phyloP scores from a whole-genome alignment of 768 basidiomycete genomes.

The Gloeopeniophorella convolvens region DNA sequence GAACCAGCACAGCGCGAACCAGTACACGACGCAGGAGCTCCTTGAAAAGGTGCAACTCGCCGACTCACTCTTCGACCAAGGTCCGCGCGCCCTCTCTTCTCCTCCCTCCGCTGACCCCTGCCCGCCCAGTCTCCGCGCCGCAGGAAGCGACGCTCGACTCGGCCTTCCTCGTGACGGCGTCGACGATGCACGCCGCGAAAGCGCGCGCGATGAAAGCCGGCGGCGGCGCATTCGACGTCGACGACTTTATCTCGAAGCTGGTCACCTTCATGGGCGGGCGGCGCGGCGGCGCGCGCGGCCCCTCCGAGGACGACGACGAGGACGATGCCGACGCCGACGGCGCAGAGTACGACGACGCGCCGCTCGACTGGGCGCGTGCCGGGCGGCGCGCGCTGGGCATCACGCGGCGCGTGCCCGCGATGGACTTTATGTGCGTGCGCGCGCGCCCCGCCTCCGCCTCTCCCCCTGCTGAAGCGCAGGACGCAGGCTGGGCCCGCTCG shows the following conservation, averaged over 20 bases:
- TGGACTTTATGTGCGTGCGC: constrained; percentile 79
- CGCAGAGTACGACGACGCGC: constrained; percentile 29
- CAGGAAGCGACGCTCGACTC: constrained; percentile 92
- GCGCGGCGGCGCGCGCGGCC: constrained; percentile 35
- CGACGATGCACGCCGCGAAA: constrained; percentile 75
- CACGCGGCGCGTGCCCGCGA: constrained; percentile 69
- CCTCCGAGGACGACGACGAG: constrained; percentile 43
- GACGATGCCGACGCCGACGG: constrained; percentile 43
- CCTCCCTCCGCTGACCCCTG: neutral
- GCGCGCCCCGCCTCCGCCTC: neutral
- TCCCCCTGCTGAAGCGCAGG: constrained; percentile 16
- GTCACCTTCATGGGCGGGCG: constrained; percentile 72
- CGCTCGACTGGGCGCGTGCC: constrained; percentile 78
- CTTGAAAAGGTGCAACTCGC: constrained; percentile 49
- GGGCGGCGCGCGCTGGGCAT: constrained; percentile 80
- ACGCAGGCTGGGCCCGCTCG: constrained; percentile 86
- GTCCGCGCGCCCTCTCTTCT: constrained; percentile 27
- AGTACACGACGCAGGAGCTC: constrained; percentile 51
- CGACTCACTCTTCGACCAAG: constrained; percentile 58
- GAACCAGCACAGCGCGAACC: constrained; percentile 45
- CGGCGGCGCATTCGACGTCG: constrained; percentile 82
- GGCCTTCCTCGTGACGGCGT: constrained; percentile 65
- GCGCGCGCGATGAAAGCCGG: constrained; percentile 91
- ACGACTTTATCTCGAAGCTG: constrained; percentile 80
- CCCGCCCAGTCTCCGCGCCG: constrained; percentile 7